phyloP scores from a whole-genome alignment of 106 monocot genomes.

The Acorus calamus region DNA sequence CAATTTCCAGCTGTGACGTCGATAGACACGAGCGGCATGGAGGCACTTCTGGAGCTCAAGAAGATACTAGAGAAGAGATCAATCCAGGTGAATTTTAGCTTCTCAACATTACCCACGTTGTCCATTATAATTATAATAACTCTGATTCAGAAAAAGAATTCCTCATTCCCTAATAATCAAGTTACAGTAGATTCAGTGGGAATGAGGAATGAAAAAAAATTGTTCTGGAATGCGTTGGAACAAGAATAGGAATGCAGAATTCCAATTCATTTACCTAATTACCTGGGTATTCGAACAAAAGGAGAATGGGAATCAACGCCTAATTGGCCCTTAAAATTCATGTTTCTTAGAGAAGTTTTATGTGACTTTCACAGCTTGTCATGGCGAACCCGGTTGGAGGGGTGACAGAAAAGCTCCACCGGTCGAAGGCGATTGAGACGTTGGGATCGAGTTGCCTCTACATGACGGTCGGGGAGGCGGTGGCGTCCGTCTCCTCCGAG shows the following conservation, averaged over 20 bases:
- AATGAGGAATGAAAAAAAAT: no score
- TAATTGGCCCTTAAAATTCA: no score
- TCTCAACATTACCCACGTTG: background rate
- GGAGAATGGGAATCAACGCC: no score
- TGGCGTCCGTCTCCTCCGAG: conserved; percentile 1
- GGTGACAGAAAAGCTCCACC: conserved; percentile 22
- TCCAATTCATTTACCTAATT: no score
- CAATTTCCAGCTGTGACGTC: conserved; percentile 18
- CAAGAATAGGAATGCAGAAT: no score
- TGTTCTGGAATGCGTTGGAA: no score
- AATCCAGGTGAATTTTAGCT: conserved; percentile 12
- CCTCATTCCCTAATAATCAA: no score
- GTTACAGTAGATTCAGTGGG: no score
- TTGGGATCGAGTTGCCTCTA: conserved; percentile 13
- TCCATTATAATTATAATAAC: no score
- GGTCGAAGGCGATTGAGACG: conserved; percentile 9
- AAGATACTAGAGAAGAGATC: conserved; percentile 16
- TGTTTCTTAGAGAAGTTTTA: no score
- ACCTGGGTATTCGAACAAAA: no score
- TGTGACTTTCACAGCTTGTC: conserved; percentile 15
- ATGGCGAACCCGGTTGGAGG: conserved; percentile 22
- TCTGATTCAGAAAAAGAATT: no score
- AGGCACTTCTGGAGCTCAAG: conserved; percentile 24
- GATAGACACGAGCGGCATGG: conserved; percentile 30
- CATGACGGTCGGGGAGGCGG: conserved; percentile 21